Evolutionary conservation across 78 protist species (phyloP).

Genomic region (Dictyostelium brefeldianum): DNA sequence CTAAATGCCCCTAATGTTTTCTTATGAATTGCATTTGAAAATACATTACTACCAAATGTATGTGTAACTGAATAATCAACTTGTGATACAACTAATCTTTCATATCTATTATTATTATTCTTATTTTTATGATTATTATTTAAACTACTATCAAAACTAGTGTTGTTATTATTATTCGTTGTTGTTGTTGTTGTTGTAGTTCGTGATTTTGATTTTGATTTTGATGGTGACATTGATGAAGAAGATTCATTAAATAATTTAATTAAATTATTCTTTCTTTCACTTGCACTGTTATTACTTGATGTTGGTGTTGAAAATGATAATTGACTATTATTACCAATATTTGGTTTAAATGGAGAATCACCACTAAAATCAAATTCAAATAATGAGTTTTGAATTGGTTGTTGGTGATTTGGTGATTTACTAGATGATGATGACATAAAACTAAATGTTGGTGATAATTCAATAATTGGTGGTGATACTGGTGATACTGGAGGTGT

Average conservation of each 20-base stretch:
- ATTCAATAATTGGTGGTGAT: background rate
- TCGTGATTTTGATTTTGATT: background rate
- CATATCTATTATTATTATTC: slow-evolving; percentile 11
- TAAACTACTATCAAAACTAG: too few relatives aligned
- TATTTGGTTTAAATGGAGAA: background rate
- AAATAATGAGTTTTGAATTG: background rate
- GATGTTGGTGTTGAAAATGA: too few relatives aligned
- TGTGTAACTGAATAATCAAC: slow-evolving; percentile 25
- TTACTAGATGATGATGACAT: background rate
- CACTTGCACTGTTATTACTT: background rate
- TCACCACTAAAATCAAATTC: background rate
- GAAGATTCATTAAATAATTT: background rate
- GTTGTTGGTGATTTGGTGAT: background rate
- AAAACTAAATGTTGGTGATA: background rate
- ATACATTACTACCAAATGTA: background rate
- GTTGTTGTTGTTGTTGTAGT: background rate
- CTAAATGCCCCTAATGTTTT: slow-evolving; percentile 31
- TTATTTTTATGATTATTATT: background rate
- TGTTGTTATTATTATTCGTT: background rate
- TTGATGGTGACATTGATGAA: background rate
- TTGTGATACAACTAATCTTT: slow-evolving; percentile 35
- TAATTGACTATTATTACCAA: background rate
- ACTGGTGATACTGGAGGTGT: background rate
- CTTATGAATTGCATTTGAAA: slow-evolving; percentile 9
- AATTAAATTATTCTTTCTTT: background rate